A percentile compares a stretch with the other conserved stretches of the same genome.
Evolutionary conservation across 2,329 filamentous ascomycete species (phyloP).

Genomic region (Camillea tinctor): DNA sequence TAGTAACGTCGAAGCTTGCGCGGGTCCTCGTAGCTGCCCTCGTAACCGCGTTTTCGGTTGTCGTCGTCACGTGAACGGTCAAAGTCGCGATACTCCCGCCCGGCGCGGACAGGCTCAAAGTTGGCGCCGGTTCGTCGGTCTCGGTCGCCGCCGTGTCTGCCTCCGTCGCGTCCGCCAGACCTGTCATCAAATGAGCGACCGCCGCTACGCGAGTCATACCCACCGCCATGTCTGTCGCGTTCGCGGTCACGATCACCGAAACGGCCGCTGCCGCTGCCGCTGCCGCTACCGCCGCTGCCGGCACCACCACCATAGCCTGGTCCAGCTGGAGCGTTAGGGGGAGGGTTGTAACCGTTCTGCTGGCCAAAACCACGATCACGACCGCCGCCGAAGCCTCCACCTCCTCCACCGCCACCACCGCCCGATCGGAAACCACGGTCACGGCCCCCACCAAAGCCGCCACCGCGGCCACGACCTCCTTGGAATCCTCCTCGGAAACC

Average conservation of each 20-base stretch:
- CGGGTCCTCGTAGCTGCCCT: constrained; percentile 78
- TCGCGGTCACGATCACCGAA: constrained; percentile 41
- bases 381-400: constrained; percentile 50
- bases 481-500: constrained; percentile 56
- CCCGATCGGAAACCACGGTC: constrained; percentile 43
- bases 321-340: constrained; percentile 62
- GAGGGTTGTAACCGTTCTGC: constrained; percentile 50
- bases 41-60: constrained; percentile 68
- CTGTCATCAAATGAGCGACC: constrained; percentile 63
- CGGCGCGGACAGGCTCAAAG: constrained; percentile 75
- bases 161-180: constrained; percentile 47
- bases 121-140: constrained; percentile 57
- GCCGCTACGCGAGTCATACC: constrained; percentile 54
- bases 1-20: constrained; percentile 63
- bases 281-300: too few relatives aligned
- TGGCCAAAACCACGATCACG: constrained; percentile 44
- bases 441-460: constrained; percentile 33
- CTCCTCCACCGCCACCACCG: constrained; percentile 56
- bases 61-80: constrained; percentile 59
- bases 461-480: constrained; percentile 44
- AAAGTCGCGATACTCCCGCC: constrained; percentile 52
- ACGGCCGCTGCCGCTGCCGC: constrained; percentile 45
- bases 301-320: constrained; percentile 51
- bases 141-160: constrained; percentile 37
- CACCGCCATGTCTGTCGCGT: constrained; percentile 46